Base-by-base conservation (phyloP, 805 yeast genomes). In the Zygoascus biomembranicola region DNA sequence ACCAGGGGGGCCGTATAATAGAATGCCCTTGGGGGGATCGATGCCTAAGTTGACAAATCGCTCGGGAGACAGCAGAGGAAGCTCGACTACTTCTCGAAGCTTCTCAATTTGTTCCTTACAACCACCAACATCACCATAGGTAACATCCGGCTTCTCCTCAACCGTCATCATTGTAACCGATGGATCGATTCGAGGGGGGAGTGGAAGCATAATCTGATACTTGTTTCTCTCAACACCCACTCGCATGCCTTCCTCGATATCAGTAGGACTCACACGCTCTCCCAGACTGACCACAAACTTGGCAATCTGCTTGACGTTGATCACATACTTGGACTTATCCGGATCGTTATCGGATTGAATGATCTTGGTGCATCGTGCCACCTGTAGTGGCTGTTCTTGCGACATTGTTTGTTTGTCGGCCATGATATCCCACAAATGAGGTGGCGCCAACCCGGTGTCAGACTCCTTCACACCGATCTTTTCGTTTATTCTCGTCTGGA, bases 91-190 rank as follows among this genome's bases (percentile, higher is more conserved):
- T 71, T 90, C 98, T 69, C 97, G 80, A 57, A 90, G 77, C 71
- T 92, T 90, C 69, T 94, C 99, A 64, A 94, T 92, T 71, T 94
- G 99, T 58, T 94, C 98, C 75, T 94, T 94, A 69, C 97, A 89
- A 41, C 99, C 99, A 63, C 99, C 99, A 58, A 94, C 90, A 69
- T 94, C 99, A 57, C 95, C 87, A 71, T 94, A 94, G 1, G 99
- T 94, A 41, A 94, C 98, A 72, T 94, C 99, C 13, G 99, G 99
- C 70, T 94, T 94, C 73, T 94, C 99, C 71, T 94, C 99, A 48
- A 94, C 99, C 1, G 98, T 92, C 99, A 94, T 94, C 99, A 94
- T 94, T 6, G 99, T 94, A 52, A 94, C 99, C 42, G 90, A 80
- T 13, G 99, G 98, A 70, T 94, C 99, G 67, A 94, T 94, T 66